Conservation (phyloP, 2,329 filamentous ascomycete genomes). For the Fusarium sp. region DNA sequence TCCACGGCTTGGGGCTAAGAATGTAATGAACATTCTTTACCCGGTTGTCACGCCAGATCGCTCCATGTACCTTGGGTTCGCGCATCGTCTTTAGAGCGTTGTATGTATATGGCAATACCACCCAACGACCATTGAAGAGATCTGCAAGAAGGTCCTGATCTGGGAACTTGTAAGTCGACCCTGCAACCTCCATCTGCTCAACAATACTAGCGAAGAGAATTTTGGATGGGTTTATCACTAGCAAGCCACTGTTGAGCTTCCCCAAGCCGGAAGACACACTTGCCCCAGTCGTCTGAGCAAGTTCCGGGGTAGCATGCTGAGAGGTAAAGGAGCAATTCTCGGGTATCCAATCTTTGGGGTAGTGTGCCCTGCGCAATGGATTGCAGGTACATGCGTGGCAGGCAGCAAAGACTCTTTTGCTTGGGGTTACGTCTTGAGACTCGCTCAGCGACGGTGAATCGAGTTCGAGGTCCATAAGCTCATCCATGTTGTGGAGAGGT, state of each 20-base stretch:
- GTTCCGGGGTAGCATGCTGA: constrained; percentile 5
- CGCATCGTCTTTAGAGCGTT: constrained; percentile 34
- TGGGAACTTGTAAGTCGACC: constrained; percentile 1
- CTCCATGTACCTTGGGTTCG: background rate
- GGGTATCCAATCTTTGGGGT: constrained; percentile 17
- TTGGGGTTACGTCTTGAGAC: rapidly evolving
- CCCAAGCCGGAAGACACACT: background rate
- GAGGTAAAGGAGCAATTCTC: constrained; percentile 26
- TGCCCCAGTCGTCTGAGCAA: constrained; percentile 8
- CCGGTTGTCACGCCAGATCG: constrained; percentile 17
- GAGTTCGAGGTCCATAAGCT: constrained; percentile 20
- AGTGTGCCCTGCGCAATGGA: constrained; percentile 13
- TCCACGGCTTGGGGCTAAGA: constrained; percentile 26
- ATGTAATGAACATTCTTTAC: constrained; percentile 38
- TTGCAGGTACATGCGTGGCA: constrained; percentile 35
- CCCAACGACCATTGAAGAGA: constrained; percentile 13
- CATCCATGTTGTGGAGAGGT: constrained; percentile 24
- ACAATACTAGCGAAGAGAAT: background rate
- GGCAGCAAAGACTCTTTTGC: constrained; percentile 27
- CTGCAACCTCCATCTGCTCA: background rate
- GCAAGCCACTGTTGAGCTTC: constrained; percentile 29
- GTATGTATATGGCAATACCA: constrained; percentile 16
- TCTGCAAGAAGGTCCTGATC: constrained; percentile 31
- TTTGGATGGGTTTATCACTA: constrained; percentile 23
- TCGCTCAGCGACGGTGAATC: background rate